Percentiles rank a stretch among this genome's conserved stretches.
phyloP scores from a whole-genome alignment of 1,284 basidiomycete genomes.

The Moniliophthora roreri region DNA sequence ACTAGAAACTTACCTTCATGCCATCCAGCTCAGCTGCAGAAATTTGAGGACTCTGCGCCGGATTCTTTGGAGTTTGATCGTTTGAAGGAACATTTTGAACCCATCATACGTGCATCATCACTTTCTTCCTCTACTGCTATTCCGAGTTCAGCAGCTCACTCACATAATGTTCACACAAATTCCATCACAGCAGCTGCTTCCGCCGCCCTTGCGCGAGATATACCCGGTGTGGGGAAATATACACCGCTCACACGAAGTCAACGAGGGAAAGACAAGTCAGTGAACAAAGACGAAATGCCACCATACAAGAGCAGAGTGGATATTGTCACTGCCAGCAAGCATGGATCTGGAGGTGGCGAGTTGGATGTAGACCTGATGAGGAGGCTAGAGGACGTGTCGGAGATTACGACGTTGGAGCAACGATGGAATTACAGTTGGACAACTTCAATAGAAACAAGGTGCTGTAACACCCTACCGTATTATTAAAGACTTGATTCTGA shows the following conservation, averaged over 20 bases:
- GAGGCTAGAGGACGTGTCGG: constrained; percentile 56
- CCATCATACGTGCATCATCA: constrained; percentile 77
- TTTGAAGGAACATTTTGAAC: constrained; percentile 93
- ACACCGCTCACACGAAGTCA: constrained; percentile 57
- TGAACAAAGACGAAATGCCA: constrained; percentile 71
- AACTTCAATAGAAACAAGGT: constrained; percentile 65
- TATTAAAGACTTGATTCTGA: constrained; percentile 5
- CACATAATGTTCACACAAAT: constrained; percentile 70
- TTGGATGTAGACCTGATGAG: constrained; percentile 70
- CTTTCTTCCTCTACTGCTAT: constrained; percentile 58
- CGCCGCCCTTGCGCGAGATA: constrained; percentile 78
- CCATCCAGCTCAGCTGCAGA: constrained; percentile 79
- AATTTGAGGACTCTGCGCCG: constrained; percentile 81
- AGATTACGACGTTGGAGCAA: constrained; percentile 75
- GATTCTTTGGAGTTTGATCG: constrained; percentile 88
- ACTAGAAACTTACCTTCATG: constrained; percentile 5
- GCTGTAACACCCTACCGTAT: constrained; percentile 27
- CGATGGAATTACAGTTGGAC: constrained; percentile 85
- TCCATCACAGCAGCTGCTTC: constrained; percentile 85
- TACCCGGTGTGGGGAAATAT: constrained; percentile 75
- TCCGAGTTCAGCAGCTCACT: constrained; percentile 46
- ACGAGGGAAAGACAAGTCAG: constrained; percentile 52
- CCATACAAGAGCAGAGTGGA: constrained; percentile 73
- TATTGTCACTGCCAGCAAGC: constrained; percentile 49
- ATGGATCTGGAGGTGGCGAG: constrained; percentile 62